Evolutionary conservation across 768 basidiomycete genomes (phyloP), one percentile per base, ranked within the genome.

Genomic region (Hortiboletus flavorubellus): DNA sequence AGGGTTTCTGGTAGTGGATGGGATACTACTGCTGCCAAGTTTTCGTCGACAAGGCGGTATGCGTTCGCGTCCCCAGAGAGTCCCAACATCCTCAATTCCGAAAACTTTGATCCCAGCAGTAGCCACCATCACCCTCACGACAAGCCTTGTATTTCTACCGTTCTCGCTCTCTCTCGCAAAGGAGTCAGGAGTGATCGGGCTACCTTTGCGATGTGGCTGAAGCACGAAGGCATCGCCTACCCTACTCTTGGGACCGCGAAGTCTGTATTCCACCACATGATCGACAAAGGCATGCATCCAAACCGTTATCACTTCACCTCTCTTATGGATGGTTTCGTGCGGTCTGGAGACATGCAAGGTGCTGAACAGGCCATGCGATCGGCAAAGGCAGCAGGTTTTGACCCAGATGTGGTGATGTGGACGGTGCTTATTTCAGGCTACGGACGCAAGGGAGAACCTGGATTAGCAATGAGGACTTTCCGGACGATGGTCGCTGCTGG

Each of bases 351-450:
- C 67, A 73, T 87, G 58, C 63, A 69, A 14, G 75, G 75, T 18
- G 88, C 90, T 26, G 68, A 77, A 53, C 75, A 76, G 48, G 72
- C 84, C 41, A 78, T 94, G 75, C 72, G 70, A 55, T 70, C 81
- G 16, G 81, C 84, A 29, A 63, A 67, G 39, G 69, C 73, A 39
- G 75, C 77, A 5, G 82, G 84, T 26, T 66, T 87, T 55, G 68
- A 74, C 23, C 80, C 85, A 21, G 83, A 85, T 59, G 77, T 81
- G 18, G 79, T 85, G 43, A 82, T 89, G 79, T 89, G 84, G 75
- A 92, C 91, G 26, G 84, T 86, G 57, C 78, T 94, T 56, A 85
- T 94, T 60, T 75, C 78, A 35, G 91, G 87, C 3, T 80, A 86
- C 67, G 87, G 81, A 21, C 80, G 82, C n/a, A 75, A 77, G 49